Conservation (phyloP, 805 yeast species). For the Saturnispora galanensis region DNA sequence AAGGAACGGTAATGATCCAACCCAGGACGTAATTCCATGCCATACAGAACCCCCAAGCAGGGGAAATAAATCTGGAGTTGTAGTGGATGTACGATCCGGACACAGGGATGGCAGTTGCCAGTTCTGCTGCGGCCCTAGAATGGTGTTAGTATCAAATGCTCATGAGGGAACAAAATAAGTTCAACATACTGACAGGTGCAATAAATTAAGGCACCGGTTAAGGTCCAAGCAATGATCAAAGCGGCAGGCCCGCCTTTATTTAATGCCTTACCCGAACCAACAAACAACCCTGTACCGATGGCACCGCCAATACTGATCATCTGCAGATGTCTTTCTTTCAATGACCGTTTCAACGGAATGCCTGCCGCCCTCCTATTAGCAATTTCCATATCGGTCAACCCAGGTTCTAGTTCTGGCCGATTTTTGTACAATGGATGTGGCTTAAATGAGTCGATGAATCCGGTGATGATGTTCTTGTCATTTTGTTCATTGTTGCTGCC, state of each 20-base stretch:
- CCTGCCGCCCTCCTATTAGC: conserved; percentile 34
- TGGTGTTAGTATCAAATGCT: no score
- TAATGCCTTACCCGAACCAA: conserved; percentile 56
- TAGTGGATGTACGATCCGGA: conserved; percentile 48
- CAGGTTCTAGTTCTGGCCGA: conserved; percentile 28
- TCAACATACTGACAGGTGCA: conserved; percentile 36
- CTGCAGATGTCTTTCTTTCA: conserved; percentile 55
- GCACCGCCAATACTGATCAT: conserved; percentile 77
- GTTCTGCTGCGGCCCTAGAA: conserved; percentile 41
- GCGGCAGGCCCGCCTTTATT: conserved; percentile 62
- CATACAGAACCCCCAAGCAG: conserved; percentile 49
- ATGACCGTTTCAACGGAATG: conserved; percentile 36
- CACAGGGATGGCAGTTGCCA: conserved; percentile 50
- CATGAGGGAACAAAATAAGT: no score
- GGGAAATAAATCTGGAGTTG: conserved; percentile 46
- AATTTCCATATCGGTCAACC: conserved; percentile 32
- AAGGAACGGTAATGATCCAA: conserved; percentile 41
- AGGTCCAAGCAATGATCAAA: conserved; percentile 44
- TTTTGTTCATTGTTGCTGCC: background rate
- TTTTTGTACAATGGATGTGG: conserved; percentile 11
- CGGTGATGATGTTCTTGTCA: conserved; percentile 4
- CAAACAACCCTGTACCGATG: conserved; percentile 71
- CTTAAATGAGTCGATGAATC: conserved; percentile 20
- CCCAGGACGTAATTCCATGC: conserved; percentile 45
- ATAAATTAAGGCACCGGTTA: conserved; percentile 49